These are phyloP conservation scores for Cytospora leucostoma DNA, from an alignment of 2,329 filamentous ascomycete genomes.

Conservation along the genomic window DNA sequence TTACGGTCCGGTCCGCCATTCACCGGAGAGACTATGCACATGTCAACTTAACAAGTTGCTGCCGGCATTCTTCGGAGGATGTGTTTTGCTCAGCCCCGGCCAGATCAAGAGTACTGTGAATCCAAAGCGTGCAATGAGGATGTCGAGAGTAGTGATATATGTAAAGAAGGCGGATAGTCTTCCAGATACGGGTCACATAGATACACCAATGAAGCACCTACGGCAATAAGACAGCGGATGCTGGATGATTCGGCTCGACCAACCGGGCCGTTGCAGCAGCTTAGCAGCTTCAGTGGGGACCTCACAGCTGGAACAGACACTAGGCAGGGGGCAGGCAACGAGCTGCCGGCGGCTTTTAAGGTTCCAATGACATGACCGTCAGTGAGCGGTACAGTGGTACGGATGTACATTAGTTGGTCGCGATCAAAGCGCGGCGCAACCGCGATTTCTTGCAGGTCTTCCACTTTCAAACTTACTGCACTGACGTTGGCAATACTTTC, in stretches of 20 bases:
- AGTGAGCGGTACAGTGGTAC: neutral
- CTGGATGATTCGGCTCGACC: constrained; percentile 21
- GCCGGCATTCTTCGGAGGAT: too few relatives aligned
- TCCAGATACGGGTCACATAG: neutral
- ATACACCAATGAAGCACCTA: neutral
- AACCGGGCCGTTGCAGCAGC: constrained; percentile 21
- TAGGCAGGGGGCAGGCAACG: constrained; percentile 1
- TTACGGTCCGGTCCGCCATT: too few relatives aligned
- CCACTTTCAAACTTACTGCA: neutral
- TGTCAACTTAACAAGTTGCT: too few relatives aligned
- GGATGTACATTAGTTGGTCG: constrained; percentile 5
- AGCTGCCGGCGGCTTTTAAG: constrained; percentile 1
- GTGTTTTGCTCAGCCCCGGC: too few relatives aligned
- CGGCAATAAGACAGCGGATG: neutral
- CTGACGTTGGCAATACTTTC: constrained; percentile 3
- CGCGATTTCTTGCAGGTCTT: constrained; percentile 12
- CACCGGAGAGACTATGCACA: too few relatives aligned
- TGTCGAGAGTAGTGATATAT: neutral
- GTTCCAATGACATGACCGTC: neutral
- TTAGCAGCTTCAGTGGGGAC: neutral
- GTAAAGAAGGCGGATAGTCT: neutral
- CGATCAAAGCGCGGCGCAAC: constrained; percentile 26
- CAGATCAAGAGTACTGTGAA: too few relatives aligned
- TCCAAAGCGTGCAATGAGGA: too few relatives aligned
- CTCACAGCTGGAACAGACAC: neutral